Conservation (phyloP, 352 stramenopile species). For the Pythium plurisporium region DNA sequence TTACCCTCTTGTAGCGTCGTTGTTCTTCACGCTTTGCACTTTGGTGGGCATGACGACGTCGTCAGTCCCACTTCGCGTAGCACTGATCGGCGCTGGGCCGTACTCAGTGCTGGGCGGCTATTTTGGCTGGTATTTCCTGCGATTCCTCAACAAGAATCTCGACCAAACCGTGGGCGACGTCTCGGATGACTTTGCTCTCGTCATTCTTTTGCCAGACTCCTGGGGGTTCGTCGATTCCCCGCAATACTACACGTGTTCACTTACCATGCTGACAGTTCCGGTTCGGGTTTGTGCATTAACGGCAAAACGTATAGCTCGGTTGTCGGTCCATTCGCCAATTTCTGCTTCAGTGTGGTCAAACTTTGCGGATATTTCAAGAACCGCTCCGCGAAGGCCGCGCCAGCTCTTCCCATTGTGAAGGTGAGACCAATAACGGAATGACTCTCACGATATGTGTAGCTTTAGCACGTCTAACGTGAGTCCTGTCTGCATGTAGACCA, state of each 20-base stretch:
- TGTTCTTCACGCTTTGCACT: conserved; percentile 50
- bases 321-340: conserved; percentile 62
- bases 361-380: conserved; percentile 85
- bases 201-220: conserved; percentile 63
- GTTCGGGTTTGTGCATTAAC: too few species aligned
- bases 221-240: conserved; percentile 57
- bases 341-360: conserved; percentile 81
- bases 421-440: conserved; percentile 19
- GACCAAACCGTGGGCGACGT: conserved; percentile 69
- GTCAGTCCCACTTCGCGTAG: conserved; percentile 32
- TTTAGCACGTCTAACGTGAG: background rate
- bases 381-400: conserved; percentile 47
- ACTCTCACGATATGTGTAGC: background rate
- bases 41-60: conserved; percentile 37
- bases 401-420: conserved; percentile 60
- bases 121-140: conserved; percentile 85
- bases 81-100: conserved; percentile 63
- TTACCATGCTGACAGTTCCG: too few species aligned
- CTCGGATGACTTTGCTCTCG: conserved; percentile 74
- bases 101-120: conserved; percentile 71
- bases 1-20: conserved; percentile 52
- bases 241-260: too few species aligned
- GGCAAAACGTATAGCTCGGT: conserved; percentile 44
- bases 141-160: conserved; percentile 76
- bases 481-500: background rate